Evolutionary conservation across 257 asterid species (phyloP).

Genomic region (Solanum medicagineum): DNA sequence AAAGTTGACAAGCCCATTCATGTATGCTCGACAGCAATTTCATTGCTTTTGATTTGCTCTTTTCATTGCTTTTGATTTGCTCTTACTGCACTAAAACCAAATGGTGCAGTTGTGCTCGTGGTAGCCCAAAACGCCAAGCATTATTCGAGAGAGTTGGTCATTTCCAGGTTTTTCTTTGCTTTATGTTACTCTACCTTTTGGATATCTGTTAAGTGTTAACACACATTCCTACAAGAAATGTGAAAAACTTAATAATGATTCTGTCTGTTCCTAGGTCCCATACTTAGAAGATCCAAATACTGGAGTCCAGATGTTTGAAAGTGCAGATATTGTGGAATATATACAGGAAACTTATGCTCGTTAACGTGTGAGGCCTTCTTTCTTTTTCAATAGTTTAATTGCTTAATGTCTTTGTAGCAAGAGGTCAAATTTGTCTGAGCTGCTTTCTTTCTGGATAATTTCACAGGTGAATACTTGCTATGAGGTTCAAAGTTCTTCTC

Average conservation of each 20-base stretch:
- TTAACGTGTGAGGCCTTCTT: conserved; percentile 6
- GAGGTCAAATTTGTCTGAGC: background rate
- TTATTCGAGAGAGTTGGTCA: conserved; percentile 65
- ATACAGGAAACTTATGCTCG: conserved; percentile 67
- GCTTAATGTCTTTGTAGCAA: background rate
- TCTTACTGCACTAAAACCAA: background rate
- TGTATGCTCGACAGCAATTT: background rate
- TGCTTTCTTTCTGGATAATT: background rate
- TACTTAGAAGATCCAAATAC: conserved; percentile 92
- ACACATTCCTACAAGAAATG: background rate
- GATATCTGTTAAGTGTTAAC: background rate
- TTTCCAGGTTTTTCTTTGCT: conserved; percentile 44
- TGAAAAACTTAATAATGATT: background rate
- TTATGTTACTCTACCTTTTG: background rate
- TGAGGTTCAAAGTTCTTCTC: background rate
- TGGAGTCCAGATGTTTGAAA: conserved; percentile 86
- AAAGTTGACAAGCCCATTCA: background rate
- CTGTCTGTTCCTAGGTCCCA: conserved; percentile 45
- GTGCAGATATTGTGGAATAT: conserved; percentile 86
- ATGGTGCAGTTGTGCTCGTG: conserved; percentile 77
- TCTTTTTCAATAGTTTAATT: background rate
- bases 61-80: background rate
- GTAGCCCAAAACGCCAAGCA: conserved; percentile 73
- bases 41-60: background rate
- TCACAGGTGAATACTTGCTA: background rate